These are phyloP conservation scores for Colletotrichum simmondsii DNA, from an alignment of 2,329 filamentous ascomycete genomes.

Conservation along the genomic window DNA sequence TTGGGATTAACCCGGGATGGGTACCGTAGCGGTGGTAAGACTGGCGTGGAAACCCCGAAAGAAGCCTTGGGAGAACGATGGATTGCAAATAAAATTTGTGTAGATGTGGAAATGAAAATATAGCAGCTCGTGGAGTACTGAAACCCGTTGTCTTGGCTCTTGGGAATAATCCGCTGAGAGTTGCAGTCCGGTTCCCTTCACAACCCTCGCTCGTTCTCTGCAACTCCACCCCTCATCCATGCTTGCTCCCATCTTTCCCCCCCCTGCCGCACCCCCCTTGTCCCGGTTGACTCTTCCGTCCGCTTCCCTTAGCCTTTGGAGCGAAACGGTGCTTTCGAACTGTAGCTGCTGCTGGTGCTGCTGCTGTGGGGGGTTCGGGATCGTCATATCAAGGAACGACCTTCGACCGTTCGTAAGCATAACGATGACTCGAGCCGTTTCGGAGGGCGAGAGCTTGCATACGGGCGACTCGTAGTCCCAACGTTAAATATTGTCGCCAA, in stretches of 20 bases:
- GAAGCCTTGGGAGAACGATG: background rate
- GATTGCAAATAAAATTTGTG: background rate
- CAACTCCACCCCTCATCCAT: conserved; percentile 10
- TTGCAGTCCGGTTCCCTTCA: background rate
- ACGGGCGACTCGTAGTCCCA: conserved; percentile 16
- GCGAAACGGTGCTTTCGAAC: conserved; percentile 26
- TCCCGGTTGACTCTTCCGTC: conserved; percentile 23
- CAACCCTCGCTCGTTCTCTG: background rate
- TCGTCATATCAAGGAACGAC: conserved; percentile 26
- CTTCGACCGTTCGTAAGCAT: conserved; percentile 20
- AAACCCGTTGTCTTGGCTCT: conserved; percentile 1
- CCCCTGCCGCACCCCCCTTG: conserved; percentile 15
- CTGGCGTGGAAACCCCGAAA: background rate
- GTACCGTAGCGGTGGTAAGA: background rate
- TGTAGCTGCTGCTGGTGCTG: conserved; percentile 6
- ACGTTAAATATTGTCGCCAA: conserved; percentile 30
- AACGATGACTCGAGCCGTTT: conserved; percentile 33
- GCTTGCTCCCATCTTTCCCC: conserved; percentile 1
- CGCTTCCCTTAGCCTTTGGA: conserved; percentile 23
- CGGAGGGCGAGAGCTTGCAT: conserved; percentile 19
- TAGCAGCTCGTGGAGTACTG: background rate
- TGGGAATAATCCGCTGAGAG: background rate
- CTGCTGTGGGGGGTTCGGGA: background rate
- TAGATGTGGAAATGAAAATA: conserved; percentile 8
- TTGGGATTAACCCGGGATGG: conserved; percentile 12